Evolutionary conservation across 176 grass and related monocot genomes (phyloP), one percentile per base, ranked within the genome.

Genomic region (Avena atlantica): DNA sequence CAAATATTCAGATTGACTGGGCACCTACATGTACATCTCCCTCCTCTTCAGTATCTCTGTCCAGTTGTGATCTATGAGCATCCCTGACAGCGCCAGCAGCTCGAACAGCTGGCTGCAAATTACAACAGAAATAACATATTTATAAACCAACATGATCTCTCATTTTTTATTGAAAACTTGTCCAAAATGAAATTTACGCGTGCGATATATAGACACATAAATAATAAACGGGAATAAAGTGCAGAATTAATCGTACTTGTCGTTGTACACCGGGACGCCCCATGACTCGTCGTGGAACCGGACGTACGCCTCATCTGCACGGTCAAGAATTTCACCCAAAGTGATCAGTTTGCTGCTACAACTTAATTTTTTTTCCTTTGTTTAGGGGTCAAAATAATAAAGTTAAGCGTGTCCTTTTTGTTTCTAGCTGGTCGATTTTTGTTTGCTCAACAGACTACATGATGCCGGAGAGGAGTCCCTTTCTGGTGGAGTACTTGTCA

Each of bases 21-120:
- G 4, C 8, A 87, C 92, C 91, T 92, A 91, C 95, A 91, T 92
- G 90, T 92, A 94, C 51, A 87, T 64, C 21, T 95, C 96, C 78
- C 91, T 94, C 71, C 84, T 89, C 93, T 92, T 98, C 70, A 98
- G 90, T 24, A 98, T 98, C 85, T 98, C 96, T 57, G 96, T 94
- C 96, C 96, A 98, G 65, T 88, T 98, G 85, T 94, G 91, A 79
- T 98, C 96, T 19, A 98, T 96, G 19, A 98, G 96, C 91, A 98
- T 93, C 37, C 93, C 96, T n/a, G 93, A 98, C 25, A 98, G 76
- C 10, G 92, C 48, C 3, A 98, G 90, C 13, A 98, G 82, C 82
- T 98, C 93, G 61, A 98, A 98, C 51, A 98, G 96, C 8, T 80
- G 90, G 72, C 96, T 98, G 51, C 19, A 72, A 31, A 81, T 36